Evolutionary conservation across 495 filamentous ascomycete genomes (phyloP), one percentile per base, ranked within the genome.

Genomic region (Xylaria nigripes): DNA sequence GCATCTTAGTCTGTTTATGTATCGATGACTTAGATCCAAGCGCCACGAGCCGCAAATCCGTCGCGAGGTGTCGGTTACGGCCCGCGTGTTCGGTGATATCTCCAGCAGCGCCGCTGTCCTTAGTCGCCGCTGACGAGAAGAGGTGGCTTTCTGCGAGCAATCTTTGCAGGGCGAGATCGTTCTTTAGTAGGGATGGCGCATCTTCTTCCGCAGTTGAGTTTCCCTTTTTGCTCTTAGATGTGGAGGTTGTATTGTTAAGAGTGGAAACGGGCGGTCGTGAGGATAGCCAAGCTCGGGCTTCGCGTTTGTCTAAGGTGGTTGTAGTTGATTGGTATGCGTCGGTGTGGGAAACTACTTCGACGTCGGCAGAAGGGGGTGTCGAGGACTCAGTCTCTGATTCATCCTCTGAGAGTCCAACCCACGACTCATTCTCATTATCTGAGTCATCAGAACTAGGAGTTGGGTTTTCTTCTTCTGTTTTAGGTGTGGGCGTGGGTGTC

Each of bases 131-230:
- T 2, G 82, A 76, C 15, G 90, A 85, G 49, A 98, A 83, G 32
- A 98, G 84, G 70, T 96, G 92, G 1, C 92, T 96, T 74, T 98
- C 93, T 54, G 83, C 76, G 10, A 98, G 81, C 10, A 98, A 80
- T 15, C 90, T 81, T 62, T 96, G 91, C 18, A 98, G 79, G 9
- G 86, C 90, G 21, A 97, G 81, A 61, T 98, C 93, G 65, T 96
- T 93, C 70, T 92, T 92, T 2, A 96, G 73, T 56, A 76, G 68
- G 16, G 74, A 70, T 32, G 80, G 78, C 38, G 70, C 71, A 58
- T 76, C 73, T 57, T 78, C 75, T 32, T 77, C 70, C 16, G 65
- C 47, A 9, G 65, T 46, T 10, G 59, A 50, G 38, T 62, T 58
- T 19, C 50, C 57, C 60, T 69, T 76, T 13, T 59, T 64, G 13